Base-by-base conservation (phyloP, 164 flowering plant genomes). In the Annona squamosa region DNA sequence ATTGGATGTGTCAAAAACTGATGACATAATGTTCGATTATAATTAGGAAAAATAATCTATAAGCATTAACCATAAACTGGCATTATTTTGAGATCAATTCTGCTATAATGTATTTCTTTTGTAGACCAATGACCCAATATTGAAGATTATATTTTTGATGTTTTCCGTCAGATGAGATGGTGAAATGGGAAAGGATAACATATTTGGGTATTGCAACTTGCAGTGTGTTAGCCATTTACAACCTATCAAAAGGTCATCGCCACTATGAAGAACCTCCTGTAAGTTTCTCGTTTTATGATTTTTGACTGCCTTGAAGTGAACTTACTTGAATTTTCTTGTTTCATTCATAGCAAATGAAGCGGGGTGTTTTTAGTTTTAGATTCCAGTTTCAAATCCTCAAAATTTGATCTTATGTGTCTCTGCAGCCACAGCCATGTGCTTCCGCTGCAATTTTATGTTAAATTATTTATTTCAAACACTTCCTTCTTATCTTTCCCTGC, bases 121-220 rank as follows among this genome's bases (percentile, higher is more conserved):
- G 41, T 26, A 63, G 18, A 18, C 65, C 4, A 63, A 19, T 63
- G 43, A 45, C 73, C 13, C 65, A 19, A n/a, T 18, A n/a, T 18
- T 52, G 65, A 63, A 63, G 37, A 63, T n/a, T 16, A 63, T 19
- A 17, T 56, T 12, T 17, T 16, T 16, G 44, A 56, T 12, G 37
- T 48, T 71, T 71, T 72, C 37, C 37, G 13, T 72, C 84, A 87
- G 94, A 80, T 79, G 99, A 95, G 81, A 76, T 94, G 45, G 81
- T 84, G 2, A 95, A 95, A 78, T 95, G 99, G 98, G 93, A 95
- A 82, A 95, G 88, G 85, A 93, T 93, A 66, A 87, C 98, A 1
- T 90, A 88, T 75, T 41, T 72, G 1, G 98, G 98, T 45, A 82
- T 85, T 69, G 88, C 67, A 4, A 13, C 84, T 3, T 90, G 97